These are phyloP conservation scores for Diaporthe amygdali DNA, from an alignment of 2,329 filamentous ascomycete genomes.

Conservation along the genomic window DNA sequence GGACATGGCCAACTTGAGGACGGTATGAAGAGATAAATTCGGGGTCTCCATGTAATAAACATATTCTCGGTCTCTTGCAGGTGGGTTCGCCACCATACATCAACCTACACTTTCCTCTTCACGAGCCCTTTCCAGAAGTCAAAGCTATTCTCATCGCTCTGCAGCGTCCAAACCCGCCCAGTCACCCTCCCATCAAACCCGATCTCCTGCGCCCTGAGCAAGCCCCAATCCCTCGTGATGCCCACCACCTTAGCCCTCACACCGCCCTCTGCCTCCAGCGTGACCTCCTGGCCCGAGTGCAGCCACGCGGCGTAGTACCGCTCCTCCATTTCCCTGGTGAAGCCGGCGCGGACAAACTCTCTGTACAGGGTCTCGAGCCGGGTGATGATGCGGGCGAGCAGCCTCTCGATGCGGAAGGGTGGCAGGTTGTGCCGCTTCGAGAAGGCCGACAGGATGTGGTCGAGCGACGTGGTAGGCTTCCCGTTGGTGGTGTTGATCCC, in stretches of 20 bases:
- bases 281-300: conserved; percentile 75
- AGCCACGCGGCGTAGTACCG: conserved; percentile 86
- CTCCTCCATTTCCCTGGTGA: conserved; percentile 73
- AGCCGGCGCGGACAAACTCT: conserved; percentile 77
- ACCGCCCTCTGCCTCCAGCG: conserved; percentile 80
- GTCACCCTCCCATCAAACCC: conserved; percentile 74
- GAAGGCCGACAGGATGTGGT: conserved; percentile 65
- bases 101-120: conserved; percentile 70
- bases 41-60: too few species aligned
- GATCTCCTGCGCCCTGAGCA: conserved; percentile 84
- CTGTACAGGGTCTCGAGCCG: conserved; percentile 79
- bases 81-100: not conserved
- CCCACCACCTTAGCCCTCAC: conserved; percentile 79
- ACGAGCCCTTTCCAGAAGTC: conserved; percentile 93
- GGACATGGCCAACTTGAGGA: too few species aligned
- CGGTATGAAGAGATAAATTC: too few species aligned
- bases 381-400: conserved; percentile 81
- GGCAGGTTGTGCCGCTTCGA: conserved; percentile 42
- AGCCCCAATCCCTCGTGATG: conserved; percentile 89
- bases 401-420: conserved; percentile 75
- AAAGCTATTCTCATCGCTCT: conserved; percentile 98
- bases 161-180: conserved; percentile 80
- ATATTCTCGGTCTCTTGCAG: not conserved
- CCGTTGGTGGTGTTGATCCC: conserved; percentile 87
- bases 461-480: conserved; percentile 85